Conservation (phyloP, 1,284 basidiomycete genomes). For the Microbotryum violaceum region DNA sequence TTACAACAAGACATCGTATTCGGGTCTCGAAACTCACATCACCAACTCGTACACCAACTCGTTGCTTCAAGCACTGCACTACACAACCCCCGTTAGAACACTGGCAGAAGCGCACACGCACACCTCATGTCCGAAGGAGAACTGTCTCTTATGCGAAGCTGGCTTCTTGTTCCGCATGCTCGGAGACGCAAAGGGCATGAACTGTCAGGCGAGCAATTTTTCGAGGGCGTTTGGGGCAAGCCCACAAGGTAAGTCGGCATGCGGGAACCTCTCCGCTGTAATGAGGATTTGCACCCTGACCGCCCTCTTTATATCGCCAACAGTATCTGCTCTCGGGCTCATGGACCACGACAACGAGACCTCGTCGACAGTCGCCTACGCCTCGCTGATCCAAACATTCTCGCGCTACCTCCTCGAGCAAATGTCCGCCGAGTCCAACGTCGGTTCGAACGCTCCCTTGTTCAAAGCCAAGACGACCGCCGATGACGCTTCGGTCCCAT, state of each 20-base stretch:
- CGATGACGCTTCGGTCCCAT: slow-evolving; percentile 20
- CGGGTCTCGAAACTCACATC: slow-evolving; percentile 94
- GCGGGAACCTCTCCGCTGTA: not conserved
- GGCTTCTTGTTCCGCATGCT: slow-evolving; percentile 95
- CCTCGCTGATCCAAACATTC: slow-evolving; percentile 85
- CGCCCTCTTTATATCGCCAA: slow-evolving; percentile 46
- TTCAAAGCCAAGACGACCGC: slow-evolving; percentile 36
- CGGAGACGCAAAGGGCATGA: slow-evolving; percentile 84
- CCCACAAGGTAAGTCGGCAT: slow-evolving; percentile 54
- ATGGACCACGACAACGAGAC: slow-evolving; percentile 78
- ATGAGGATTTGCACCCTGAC: slow-evolving; percentile 13
- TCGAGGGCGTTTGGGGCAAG: slow-evolving; percentile 79
- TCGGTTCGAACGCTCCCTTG: not conserved
- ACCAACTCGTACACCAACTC: slow-evolving; percentile 95
- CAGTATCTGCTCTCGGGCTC: slow-evolving; percentile 73
- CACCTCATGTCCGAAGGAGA: slow-evolving; percentile 74
- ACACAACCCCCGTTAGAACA: slow-evolving; percentile 64
- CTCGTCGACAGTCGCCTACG: slow-evolving; percentile 59
- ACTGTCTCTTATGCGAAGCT: slow-evolving; percentile 89
- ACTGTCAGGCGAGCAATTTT: slow-evolving; percentile 95
- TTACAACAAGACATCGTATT: slow-evolving; percentile 81
- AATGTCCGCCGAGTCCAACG: slow-evolving; percentile 53
- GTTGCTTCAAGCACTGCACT: slow-evolving; percentile 82
- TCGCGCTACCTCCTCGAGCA: slow-evolving; percentile 87
- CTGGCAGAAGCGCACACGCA: slow-evolving; percentile 88